phyloP scores from a whole-genome alignment of 140 eudicot genomes.

The Bidens hawaiensis region DNA sequence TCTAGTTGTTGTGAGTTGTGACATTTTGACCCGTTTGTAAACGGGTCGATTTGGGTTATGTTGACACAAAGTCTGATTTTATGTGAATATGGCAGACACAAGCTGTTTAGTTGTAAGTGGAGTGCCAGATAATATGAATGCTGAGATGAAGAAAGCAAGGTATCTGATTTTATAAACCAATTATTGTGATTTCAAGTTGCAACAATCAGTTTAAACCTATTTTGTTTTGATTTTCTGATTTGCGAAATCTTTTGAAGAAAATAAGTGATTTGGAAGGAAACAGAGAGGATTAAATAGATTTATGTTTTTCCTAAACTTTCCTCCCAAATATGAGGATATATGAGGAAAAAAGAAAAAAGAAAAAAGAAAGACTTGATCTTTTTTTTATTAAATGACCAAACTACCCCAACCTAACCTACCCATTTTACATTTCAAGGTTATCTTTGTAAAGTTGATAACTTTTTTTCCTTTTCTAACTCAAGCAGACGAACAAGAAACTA shows the following conservation, averaged over 20 bases:
- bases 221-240: neutral
- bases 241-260: neutral
- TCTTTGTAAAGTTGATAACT: neutral
- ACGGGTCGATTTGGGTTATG: neutral
- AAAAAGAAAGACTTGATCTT: neutral
- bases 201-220: neutral
- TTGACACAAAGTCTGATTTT: neutral
- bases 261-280: neutral
- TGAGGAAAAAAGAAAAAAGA: neutral
- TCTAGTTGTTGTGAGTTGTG: neutral
- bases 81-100: conserved; percentile 52
- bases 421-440: neutral
- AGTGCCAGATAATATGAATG: conserved; percentile 44
- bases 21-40: neutral
- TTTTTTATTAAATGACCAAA: neutral
- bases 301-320: neutral
- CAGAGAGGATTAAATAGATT: neutral
- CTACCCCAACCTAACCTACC: neutral
- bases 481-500: neutral
- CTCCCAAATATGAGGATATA: neutral
- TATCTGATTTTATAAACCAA: conserved; percentile 15
- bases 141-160: conserved; percentile 90
- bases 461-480: neutral
- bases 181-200: neutral
- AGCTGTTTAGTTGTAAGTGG: conserved; percentile 75